Percentiles rank a stretch among this genome's conserved stretches.
Evolutionary conservation across 2,329 filamentous ascomycete genomes (phyloP).

Genomic region (Huntiella moniliformis): DNA sequence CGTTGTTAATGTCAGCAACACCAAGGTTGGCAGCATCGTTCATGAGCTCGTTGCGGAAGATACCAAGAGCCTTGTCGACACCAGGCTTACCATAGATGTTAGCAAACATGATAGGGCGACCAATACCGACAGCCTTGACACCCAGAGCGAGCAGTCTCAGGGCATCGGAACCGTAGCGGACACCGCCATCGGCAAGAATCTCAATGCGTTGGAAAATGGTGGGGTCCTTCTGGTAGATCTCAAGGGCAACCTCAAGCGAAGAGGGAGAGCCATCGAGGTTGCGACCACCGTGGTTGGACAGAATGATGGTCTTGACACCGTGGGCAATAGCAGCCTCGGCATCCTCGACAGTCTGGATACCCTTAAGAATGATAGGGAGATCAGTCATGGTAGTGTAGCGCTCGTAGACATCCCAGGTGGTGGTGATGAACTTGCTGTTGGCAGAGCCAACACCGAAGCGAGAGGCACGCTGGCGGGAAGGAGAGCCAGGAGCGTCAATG

Average conservation of each 20-base stretch:
- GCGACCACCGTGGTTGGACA: constrained; percentile 26
- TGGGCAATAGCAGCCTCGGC: constrained; percentile 21
- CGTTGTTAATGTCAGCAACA: constrained; percentile 20
- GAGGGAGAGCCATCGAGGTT: constrained; percentile 22
- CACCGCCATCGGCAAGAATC: constrained; percentile 22
- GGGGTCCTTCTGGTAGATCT: constrained; percentile 16
- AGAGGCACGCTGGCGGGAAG: constrained; percentile 20
- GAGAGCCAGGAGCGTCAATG: constrained; percentile 16
- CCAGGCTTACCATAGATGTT: constrained; percentile 32
- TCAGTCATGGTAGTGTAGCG: constrained; percentile 10
- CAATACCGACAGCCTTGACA: constrained; percentile 27
- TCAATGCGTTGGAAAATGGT: constrained; percentile 15
- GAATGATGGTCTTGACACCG: constrained; percentile 22
- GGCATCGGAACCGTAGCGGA: constrained; percentile 25
- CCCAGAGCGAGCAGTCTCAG: constrained; percentile 27
- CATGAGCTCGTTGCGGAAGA: constrained; percentile 31
- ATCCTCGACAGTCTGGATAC: constrained; percentile 23
- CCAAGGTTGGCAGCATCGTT: constrained; percentile 27
- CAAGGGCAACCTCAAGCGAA: constrained; percentile 19
- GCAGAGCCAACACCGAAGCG: constrained; percentile 23
- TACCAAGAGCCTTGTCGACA: constrained; percentile 23
- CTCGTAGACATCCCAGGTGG: constrained; percentile 12
- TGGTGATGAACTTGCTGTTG: constrained; percentile 12
- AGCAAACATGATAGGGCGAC: constrained; percentile 21
- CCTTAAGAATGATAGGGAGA: constrained; percentile 23